A percentile compares a stretch with the other conserved stretches of the same genome.
Conservation (phyloP, 1,284 basidiomycete species). For the Ceratobasidium sp. region DNA sequence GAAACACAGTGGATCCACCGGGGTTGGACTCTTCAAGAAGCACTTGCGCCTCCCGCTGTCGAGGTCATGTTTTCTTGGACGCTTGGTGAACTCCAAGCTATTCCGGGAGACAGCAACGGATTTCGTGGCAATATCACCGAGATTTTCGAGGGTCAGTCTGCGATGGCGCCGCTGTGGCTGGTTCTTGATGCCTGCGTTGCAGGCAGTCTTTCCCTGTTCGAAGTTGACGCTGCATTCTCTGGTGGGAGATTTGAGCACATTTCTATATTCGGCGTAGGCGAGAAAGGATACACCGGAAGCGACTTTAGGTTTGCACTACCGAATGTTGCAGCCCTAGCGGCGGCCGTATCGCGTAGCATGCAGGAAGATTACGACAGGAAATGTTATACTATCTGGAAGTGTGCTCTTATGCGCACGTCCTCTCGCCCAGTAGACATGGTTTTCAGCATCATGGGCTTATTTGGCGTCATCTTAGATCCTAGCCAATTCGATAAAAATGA, state of each 20-base stretch:
- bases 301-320: neutral
- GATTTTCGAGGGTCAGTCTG: neutral
- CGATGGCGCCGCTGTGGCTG: slow-evolving; percentile 10
- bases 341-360: neutral
- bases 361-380: neutral
- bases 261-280: neutral
- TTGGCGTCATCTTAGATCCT: slow-evolving; percentile 12
- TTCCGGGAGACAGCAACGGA: too few relatives aligned
- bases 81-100: too few relatives aligned
- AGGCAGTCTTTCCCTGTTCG: neutral
- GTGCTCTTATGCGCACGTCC: slow-evolving; percentile 10
- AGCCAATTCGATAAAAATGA: neutral
- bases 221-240: neutral
- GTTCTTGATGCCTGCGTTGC: neutral
- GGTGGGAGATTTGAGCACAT: neutral
- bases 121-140: neutral
- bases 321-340: slow-evolving; percentile 5
- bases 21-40: slow-evolving; percentile 21
- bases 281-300: neutral
- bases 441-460: slow-evolving; percentile 21
- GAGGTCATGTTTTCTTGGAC: slow-evolving; percentile 4
- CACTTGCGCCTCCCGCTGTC: neutral
- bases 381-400: slow-evolving; percentile 8
- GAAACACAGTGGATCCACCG: slow-evolving; percentile 15
- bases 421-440: slow-evolving; percentile 9